Evolutionary conservation across 805 yeast genomes (phyloP).

Genomic region (Hanseniaspora valbyensis): DNA sequence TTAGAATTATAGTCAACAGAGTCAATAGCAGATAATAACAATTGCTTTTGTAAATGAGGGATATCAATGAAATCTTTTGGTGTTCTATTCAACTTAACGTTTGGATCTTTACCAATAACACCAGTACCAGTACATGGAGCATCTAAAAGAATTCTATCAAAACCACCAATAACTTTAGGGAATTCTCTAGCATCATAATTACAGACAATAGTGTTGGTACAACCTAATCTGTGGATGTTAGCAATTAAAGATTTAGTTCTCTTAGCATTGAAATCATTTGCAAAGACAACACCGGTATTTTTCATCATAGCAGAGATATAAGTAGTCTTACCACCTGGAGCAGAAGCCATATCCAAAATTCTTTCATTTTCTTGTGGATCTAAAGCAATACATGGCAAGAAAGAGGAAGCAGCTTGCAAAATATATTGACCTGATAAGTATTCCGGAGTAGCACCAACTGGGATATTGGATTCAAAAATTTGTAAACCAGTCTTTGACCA

Average conservation of each 20-base stretch:
- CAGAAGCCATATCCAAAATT: conserved; percentile 96
- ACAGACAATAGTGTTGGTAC: conserved; percentile 92
- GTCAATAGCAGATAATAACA: conserved; percentile 87
- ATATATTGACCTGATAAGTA: conserved; percentile 96
- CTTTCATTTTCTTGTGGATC: conserved; percentile 97
- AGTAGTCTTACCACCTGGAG: conserved; percentile 98
- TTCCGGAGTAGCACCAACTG: conserved; percentile 99
- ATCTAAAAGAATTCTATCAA: conserved; percentile 86
- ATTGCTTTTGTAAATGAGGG: conserved; percentile 92
- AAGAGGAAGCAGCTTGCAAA: conserved; percentile 95
- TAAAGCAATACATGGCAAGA: conserved; percentile 93
- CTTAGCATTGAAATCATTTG: conserved; percentile 92
- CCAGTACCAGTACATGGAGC: conserved; percentile 99
- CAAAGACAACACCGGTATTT: conserved; percentile 93
- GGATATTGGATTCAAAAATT: conserved; percentile 96
- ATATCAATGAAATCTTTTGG: conserved; percentile 94
- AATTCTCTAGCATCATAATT: conserved; percentile 97
- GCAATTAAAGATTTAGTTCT: conserved; percentile 95
- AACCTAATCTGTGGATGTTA: conserved; percentile 92
- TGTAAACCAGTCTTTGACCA: conserved; percentile 99
- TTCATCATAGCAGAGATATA: conserved; percentile 93
- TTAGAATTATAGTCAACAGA: conserved; percentile 88
- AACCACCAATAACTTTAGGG: conserved; percentile 96
- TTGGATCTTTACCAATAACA: conserved; percentile 93
- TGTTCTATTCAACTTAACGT: conserved; percentile 84